Base-by-base conservation (phyloP, 345 rosid species). In the Erysimum cheiranthoides region DNA sequence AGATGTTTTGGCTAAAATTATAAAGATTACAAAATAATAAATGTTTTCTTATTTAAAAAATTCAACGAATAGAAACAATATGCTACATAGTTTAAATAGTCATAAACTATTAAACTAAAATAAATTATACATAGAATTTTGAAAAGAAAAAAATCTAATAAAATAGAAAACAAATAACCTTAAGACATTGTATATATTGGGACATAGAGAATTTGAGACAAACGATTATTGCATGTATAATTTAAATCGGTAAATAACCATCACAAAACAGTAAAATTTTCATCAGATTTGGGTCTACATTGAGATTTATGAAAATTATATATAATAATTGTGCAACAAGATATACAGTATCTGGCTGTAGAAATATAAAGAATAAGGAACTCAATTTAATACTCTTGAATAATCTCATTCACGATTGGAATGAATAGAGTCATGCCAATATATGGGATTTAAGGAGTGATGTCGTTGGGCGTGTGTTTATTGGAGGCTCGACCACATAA, bases 401-500 rank as follows among this genome's bases (percentile, higher is more conserved):
- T n/a, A 30, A n/a, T 43, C 38, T 1, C 12, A 61, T 43, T 42
- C 1, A 61, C 4, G 31, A 58, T 9, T 58, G 27, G 63, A 35
- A 17, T 36, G 28, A 36, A 38, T 5, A 5, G 16, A 42, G 1
- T 14, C 3, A 32, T 1, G 30, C 2, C 25, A 5, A 9, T 28
- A 43, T n/a, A n/a, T n/a, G n/a, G 28, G 72, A 18, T 38, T 13
- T 42, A 76, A 34, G 74, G 79, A 68, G 42, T 9, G 40, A 3
- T 5, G 47, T n/a, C n/a, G n/a, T 36, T 57, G 60, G 43, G 36
- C 0, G 18, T 61, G 35, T 40, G 54, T 50, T 32, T 57, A 27
- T 40, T 49, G 46, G 68, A 57, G 8, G 96, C 97, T 66, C 83
- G 84, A 12, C 98, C 99, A 68, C 99, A 95, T 35, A 88, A 89